Evolutionary conservation across 148 eudicot species (phyloP), one percentile per base, ranked within the genome.

Genomic region (Arbutus unedo): DNA sequence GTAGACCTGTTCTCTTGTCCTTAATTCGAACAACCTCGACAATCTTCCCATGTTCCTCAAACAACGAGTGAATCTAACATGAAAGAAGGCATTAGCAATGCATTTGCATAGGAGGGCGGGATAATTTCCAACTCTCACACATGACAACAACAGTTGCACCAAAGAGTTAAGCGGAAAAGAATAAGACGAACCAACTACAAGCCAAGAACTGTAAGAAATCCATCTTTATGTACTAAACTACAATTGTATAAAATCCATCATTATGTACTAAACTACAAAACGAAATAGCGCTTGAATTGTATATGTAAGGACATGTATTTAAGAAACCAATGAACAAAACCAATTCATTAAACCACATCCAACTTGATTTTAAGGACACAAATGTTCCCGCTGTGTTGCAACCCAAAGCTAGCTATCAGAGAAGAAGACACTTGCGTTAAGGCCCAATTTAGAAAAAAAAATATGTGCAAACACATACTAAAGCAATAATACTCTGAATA

Each of bases 21-120:
- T 79, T 84, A 54, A 89, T 83, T 75, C 90, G 88, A 85, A 92
- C 85, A 83, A 95, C 93, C 88, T 95, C 98, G 9, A 85, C 54
- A 56, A 93, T 87, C 59, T 85, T 81, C 54, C 97, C 98, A 81
- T 91, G 60, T 44, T 88, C 93, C 76, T 88, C 91, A 88, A 93
- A 93, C 86, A 91, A 45, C 44, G 80, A 81, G 53, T 60, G 84
- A 67, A 94, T 77, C 97, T 93, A 88, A 82, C 23, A 47, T 49
- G 41, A 83, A 64, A 81, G 15, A 49, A 19, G 38, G 49, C 51
- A 71, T 73, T 79, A 66, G 44, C 56, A 54, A 68, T 45, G 23
- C 49, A 66, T 45, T 44, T 3, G 78, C 62, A 70, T 66, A 31
- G 44, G 4, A 3, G 8, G 66, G 82, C 18, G 21, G 56, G 31